Conservation (phyloP, 495 filamentous ascomycete species). For the Xylaria nigripes region DNA sequence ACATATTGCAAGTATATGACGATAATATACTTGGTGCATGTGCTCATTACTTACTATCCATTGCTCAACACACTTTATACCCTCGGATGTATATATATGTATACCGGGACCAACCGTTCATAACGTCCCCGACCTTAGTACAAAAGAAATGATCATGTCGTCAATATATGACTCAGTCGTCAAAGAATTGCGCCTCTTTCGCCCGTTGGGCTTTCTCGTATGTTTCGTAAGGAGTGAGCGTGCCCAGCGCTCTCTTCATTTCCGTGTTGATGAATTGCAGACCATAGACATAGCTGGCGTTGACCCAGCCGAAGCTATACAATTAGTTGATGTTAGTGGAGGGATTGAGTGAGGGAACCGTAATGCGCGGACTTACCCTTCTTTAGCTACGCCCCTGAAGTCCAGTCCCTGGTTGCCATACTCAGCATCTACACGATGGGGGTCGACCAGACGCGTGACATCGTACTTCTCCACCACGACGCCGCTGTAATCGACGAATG, state of each 20-base stretch:
- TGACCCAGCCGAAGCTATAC: slow-evolving; percentile 92
- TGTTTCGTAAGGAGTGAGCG: slow-evolving; percentile 72
- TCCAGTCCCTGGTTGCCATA: slow-evolving; percentile 94
- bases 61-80: no score
- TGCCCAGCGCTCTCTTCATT: slow-evolving; percentile 75
- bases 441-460: slow-evolving; percentile 78
- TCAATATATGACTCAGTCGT: slow-evolving; percentile 12
- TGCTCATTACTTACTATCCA: no score
- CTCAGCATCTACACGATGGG: slow-evolving; percentile 89
- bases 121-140: not conserved
- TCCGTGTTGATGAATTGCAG: slow-evolving; percentile 75
- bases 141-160: not conserved
- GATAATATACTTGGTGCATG: no score
- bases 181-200: slow-evolving; percentile 35
- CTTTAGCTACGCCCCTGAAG: slow-evolving; percentile 87
- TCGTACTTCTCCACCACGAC: slow-evolving; percentile 98
- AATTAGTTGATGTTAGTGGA: slow-evolving; percentile 7
- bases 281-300: slow-evolving; percentile 89
- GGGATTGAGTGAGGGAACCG: not conserved
- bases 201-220: slow-evolving; percentile 50
- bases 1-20: no score
- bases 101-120: no score
- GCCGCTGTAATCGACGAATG: slow-evolving; percentile 95
- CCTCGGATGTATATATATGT: no score
- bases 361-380: slow-evolving; percentile 63